Percentiles rank a stretch among this genome's conserved stretches.
phyloP scores from a whole-genome alignment of 768 basidiomycete species.

The Phanerochaete sordida region DNA sequence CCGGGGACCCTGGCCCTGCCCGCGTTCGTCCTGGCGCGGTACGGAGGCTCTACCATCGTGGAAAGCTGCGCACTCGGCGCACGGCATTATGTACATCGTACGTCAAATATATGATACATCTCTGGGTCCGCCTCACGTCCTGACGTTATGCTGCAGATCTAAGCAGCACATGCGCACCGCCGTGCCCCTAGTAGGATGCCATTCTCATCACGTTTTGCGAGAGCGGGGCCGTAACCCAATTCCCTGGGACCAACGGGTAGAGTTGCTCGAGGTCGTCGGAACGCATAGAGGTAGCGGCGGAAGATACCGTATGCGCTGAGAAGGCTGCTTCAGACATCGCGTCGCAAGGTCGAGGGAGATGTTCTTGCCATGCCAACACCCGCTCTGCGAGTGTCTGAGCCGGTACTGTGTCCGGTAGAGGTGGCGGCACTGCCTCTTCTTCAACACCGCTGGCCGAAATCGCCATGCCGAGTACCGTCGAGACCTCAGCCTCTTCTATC shows the following conservation, averaged over 20 bases:
- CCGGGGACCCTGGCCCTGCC: constrained; percentile 2
- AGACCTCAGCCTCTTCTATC: neutral
- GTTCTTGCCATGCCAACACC: neutral
- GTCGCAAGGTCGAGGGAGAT: neutral
- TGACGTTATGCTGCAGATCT: neutral
- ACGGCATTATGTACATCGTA: constrained; percentile 5
- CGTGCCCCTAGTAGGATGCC: neutral
- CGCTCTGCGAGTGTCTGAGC: neutral
- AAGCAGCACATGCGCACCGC: neutral
- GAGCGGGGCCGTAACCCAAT: neutral
- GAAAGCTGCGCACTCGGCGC: neutral
- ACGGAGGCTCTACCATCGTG: neutral
- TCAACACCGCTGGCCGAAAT: neutral
- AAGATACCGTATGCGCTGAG: constrained; percentile 5
- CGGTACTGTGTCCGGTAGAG: neutral
- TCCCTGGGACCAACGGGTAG: neutral
- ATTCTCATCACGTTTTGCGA: neutral
- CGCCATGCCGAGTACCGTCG: neutral
- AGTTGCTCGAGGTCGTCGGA: neutral
- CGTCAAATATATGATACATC: constrained; percentile 1
- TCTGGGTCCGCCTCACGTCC: neutral
- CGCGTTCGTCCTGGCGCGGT: neutral
- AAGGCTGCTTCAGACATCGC: neutral
- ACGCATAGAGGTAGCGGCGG: constrained; percentile 3
- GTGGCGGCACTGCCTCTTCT: neutral